A percentile compares a stretch with the other conserved stretches of the same genome.
phyloP scores from a whole-genome alignment of 108 stramenopile species.

The Bacterosira constricta region DNA sequence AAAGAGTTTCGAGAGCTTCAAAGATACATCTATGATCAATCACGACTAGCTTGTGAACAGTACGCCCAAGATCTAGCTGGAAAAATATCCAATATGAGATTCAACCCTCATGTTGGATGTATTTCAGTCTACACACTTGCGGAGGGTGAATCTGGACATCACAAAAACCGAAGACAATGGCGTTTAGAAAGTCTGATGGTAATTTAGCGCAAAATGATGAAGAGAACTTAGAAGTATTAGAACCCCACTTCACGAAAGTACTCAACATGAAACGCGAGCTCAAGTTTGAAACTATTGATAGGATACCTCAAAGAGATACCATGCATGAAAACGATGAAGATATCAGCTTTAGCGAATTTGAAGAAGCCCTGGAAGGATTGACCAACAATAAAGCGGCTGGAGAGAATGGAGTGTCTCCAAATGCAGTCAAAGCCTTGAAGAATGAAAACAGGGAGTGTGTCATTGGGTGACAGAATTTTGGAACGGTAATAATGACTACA shows the following conservation, averaged over 20 bases:
- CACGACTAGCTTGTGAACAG: too few species aligned
- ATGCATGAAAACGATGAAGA: neutral
- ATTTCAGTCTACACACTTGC: too few species aligned
- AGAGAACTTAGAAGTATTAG: neutral
- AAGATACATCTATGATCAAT: too few species aligned
- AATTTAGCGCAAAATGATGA: neutral
- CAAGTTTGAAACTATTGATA: neutral
- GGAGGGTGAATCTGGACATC: too few species aligned
- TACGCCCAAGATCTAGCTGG: too few species aligned
- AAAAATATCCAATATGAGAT: too few species aligned
- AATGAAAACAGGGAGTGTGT: neutral
- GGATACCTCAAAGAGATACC: neutral
- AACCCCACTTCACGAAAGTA: neutral
- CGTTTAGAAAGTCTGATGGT: too few species aligned
- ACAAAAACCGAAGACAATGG: too few species aligned
- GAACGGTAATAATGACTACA: neutral
- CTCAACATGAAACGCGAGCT: neutral
- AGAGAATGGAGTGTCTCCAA: constrained; percentile 1
- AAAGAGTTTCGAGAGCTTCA: too few species aligned
- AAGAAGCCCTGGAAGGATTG: neutral
- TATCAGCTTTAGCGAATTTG: neutral
- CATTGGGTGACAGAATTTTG: neutral
- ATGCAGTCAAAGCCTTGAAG: constrained; percentile 9
- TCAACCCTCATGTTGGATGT: too few species aligned
- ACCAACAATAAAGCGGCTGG: constrained; percentile 12